A percentile compares a stretch with the other conserved stretches of the same genome.
Evolutionary conservation across 495 filamentous ascomycete species (phyloP).

Genomic region (Penicillium mononematosum): DNA sequence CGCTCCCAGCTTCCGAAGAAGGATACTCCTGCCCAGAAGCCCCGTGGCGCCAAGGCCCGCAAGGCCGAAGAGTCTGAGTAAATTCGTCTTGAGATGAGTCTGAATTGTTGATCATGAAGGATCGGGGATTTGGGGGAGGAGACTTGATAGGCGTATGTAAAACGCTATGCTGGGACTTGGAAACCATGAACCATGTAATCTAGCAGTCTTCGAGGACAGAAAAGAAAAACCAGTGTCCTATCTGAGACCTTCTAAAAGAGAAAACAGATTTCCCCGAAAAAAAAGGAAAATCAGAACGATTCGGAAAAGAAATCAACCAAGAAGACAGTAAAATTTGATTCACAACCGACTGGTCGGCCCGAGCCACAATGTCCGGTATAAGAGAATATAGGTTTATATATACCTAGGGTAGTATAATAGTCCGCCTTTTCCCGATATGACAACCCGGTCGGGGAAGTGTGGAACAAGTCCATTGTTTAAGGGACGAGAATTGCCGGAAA

Average conservation of each 20-base stretch:
- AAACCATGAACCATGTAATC: constrained; percentile 33
- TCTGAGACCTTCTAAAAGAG: constrained; percentile 5
- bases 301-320: constrained; percentile 28
- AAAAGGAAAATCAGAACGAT: constrained; percentile 2
- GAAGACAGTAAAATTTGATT: constrained; percentile 3
- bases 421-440: constrained; percentile 24
- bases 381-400: too few species aligned
- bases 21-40: constrained; percentile 68
- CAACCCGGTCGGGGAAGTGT: constrained; percentile 14
- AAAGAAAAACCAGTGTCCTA: constrained; percentile 16
- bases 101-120: constrained; percentile 15
- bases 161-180: constrained; percentile 32
- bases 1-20: constrained; percentile 75
- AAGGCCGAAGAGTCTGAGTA: constrained; percentile 61
- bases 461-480: background rate
- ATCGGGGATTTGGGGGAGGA: constrained; percentile 9
- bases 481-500: constrained; percentile 10
- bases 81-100: constrained; percentile 21
- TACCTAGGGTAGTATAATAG: too few species aligned
- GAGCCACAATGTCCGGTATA: constrained; percentile 6
- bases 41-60: constrained; percentile 77
- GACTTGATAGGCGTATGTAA: constrained; percentile 16
- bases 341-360: constrained; percentile 20
- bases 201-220: constrained; percentile 29
- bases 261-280: background rate